Conservation (phyloP, 1,139 yeast species). For the Blastobotrys arbuscula region DNA sequence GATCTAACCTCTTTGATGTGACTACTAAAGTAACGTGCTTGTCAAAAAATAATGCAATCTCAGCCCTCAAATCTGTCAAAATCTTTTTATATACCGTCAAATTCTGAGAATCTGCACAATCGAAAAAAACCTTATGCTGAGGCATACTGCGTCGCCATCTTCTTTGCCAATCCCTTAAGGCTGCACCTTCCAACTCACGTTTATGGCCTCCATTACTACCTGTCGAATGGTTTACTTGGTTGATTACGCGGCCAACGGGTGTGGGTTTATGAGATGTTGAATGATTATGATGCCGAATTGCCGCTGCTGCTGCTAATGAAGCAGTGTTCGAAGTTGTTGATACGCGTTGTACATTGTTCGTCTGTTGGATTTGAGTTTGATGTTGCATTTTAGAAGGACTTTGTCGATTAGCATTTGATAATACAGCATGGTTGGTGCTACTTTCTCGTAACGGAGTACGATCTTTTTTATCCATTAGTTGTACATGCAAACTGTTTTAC, state of each 20-base stretch:
- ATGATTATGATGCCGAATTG: neutral
- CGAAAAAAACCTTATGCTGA: conserved; percentile 73
- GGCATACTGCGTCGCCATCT: conserved; percentile 78
- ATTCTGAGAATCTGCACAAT: conserved; percentile 52
- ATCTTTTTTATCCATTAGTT: conserved; percentile 2
- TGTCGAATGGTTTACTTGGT: neutral
- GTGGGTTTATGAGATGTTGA: neutral
- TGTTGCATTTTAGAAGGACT: conserved; percentile 5
- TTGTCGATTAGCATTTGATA: neutral
- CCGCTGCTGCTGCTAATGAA: conserved; percentile 3
- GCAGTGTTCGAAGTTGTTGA: too few relatives aligned
- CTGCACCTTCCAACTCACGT: conserved; percentile 16
- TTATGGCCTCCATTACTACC: neutral
- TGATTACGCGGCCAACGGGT: neutral
- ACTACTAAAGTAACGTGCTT: conserved; percentile 76
- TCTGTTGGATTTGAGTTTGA: neutral
- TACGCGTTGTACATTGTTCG: neutral
- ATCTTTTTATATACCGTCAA: conserved; percentile 45
- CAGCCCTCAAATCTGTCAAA: conserved; percentile 33
- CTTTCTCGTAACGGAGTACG: conserved; percentile 16
- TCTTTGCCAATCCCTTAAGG: conserved; percentile 55
- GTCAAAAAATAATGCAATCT: conserved; percentile 68
- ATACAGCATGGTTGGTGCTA: conserved; percentile 9
- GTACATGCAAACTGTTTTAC: neutral
- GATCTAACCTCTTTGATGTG: conserved; percentile 32